A percentile compares a stretch with the other conserved stretches of the same genome.
Evolutionary conservation across 257 asterid species (phyloP).

Genomic region (Scutellaria baicalensis): DNA sequence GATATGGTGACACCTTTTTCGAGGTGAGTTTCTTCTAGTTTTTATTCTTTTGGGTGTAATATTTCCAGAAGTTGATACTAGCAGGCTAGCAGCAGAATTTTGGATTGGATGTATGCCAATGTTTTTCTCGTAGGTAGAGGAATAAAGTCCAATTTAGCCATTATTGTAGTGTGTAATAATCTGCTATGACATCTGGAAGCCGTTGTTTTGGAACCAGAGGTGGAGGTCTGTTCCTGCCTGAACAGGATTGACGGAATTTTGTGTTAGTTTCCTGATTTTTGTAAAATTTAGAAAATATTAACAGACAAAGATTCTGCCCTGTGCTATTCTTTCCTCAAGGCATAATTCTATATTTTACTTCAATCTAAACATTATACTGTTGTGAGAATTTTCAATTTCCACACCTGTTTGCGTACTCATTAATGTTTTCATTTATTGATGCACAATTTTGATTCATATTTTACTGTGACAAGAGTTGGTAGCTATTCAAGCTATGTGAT

Average conservation of each 20-base stretch:
- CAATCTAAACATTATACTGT: not conserved
- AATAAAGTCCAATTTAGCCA: not conserved
- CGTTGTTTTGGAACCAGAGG: not conserved
- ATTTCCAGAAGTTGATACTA: not conserved
- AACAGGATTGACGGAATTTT: not conserved
- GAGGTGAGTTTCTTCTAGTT: conserved; percentile 40
- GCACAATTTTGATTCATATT: not conserved
- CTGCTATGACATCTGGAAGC: not conserved
- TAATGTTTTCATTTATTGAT: not conserved
- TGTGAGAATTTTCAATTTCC: not conserved
- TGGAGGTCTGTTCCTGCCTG: not conserved
- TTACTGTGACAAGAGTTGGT: not conserved
- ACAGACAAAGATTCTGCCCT: not conserved
- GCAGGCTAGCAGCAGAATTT: conserved; percentile 38
- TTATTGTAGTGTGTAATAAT: not conserved
- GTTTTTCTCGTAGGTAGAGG: not conserved
- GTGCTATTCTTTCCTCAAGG: not conserved
- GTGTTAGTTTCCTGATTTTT: not conserved
- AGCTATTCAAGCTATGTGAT: not conserved
- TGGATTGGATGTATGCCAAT: not conserved
- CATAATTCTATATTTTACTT: not conserved
- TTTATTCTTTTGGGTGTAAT: not conserved
- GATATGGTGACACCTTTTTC: conserved; percentile 96
- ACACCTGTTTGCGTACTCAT: not conserved
- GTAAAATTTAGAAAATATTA: not conserved